Conservation (phyloP, 2,329 filamentous ascomycete species). For the Hypoxylon sp. region DNA sequence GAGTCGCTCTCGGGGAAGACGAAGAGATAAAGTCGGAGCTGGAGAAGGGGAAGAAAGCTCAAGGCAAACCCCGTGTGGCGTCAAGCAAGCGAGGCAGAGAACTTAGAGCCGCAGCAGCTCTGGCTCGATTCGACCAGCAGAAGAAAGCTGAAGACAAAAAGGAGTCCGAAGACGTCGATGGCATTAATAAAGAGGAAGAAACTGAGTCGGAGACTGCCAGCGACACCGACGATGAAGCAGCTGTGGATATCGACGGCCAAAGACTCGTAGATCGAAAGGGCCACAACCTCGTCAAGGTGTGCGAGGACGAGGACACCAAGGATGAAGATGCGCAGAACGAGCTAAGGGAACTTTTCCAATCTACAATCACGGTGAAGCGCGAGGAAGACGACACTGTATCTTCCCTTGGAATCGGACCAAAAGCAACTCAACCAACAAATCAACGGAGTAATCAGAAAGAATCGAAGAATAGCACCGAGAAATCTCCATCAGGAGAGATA, state of each 20-base stretch:
- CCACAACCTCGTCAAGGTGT: slow-evolving; percentile 79
- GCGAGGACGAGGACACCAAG: slow-evolving; percentile 75
- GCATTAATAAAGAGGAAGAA: slow-evolving; percentile 54
- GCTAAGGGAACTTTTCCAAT: slow-evolving; percentile 74
- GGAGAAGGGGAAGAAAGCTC: slow-evolving; percentile 74
- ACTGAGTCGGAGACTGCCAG: slow-evolving; percentile 61
- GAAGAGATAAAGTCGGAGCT: slow-evolving; percentile 75
- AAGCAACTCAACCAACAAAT: slow-evolving; percentile 24
- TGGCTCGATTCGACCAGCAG: slow-evolving; percentile 78
- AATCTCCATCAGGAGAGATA: slow-evolving; percentile 5
- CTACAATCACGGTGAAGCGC: slow-evolving; percentile 48
- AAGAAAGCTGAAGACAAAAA: slow-evolving; percentile 65
- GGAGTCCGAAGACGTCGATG: slow-evolving; percentile 58
- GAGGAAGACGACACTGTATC: slow-evolving; percentile 37
- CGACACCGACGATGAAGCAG: slow-evolving; percentile 62
- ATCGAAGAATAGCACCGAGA: slow-evolving; percentile 23
- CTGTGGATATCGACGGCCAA: slow-evolving; percentile 75
- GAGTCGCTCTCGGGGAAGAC: slow-evolving; percentile 78
- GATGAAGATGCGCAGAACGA: slow-evolving; percentile 74
- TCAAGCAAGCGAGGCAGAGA: slow-evolving; percentile 82
- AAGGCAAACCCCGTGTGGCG: slow-evolving; percentile 80
- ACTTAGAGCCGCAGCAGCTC: slow-evolving; percentile 80
- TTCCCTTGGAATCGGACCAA: slow-evolving; percentile 35
- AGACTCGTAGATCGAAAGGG: slow-evolving; percentile 77
- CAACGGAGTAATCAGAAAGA: slow-evolving; percentile 6